Base-by-base conservation (phyloP, 2,329 filamentous ascomycete species). In the Colletotrichum theobromicola region DNA sequence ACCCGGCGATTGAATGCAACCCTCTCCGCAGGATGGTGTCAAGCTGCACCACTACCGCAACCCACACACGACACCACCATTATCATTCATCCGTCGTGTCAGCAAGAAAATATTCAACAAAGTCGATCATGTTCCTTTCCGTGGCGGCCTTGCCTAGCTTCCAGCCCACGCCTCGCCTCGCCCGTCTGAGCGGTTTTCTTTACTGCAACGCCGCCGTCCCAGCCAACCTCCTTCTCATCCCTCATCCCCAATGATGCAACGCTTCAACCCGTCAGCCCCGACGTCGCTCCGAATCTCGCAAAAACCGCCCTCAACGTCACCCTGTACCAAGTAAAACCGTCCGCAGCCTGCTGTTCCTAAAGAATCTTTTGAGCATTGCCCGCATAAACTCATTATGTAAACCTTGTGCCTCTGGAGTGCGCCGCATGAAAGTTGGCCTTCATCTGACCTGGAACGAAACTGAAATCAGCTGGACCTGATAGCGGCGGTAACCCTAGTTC, bases 271-370 rank as follows among this genome's bases (percentile, higher is more conserved):
- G 42, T 61, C 67, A 74, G 71, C 60, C 68, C 72, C 68, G 72
- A 67, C 62, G 62, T 74, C 72, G 72, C 72, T 72, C 68, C 72
- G 55, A 74, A 74, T 71, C 68, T 74, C 72, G 72, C 72, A 42
- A 65, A 67, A 74, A 74, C 34, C 62, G 42, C 12, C 68, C 28
- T 70, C 35, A 24, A 66, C 62, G 35, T 60, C 67, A 61, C 26
- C 4, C n/a, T n/a, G n/a, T n/a, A n/a, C n/a, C n/a, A n/a, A n/a
- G n/a, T n/a, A n/a, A n/a, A n/a, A n/a, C n/a, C n/a, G n/a, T 50
- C 42, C n/a, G 42, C n/a, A 24, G 13, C 10, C 42, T 50, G 6
- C n/a, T 50, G 42, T n/a, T n/a, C 13, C n/a, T 7, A 12, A 50
- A 21, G 42, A n/a, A 21, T 50, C 13, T 50, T 50, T 21, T 6